phyloP scores from a whole-genome alignment of 1,139 yeast species.

The Candida sanyaensis region DNA sequence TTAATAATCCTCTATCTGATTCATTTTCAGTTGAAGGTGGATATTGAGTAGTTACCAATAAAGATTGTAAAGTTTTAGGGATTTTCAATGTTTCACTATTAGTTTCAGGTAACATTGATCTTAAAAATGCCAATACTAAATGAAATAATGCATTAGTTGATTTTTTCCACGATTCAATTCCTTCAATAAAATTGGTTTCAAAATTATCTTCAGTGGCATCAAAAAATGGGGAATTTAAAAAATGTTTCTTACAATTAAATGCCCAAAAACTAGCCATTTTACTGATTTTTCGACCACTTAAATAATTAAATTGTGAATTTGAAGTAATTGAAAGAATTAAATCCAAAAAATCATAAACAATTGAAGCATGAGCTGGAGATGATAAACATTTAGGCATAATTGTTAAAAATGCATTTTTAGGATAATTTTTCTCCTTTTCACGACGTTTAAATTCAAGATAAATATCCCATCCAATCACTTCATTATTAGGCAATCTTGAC shows the following conservation, averaged over 20 bases:
- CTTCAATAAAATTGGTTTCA: slow-evolving; percentile 61
- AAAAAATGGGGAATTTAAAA: slow-evolving; percentile 32
- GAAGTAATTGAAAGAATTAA: slow-evolving; percentile 77
- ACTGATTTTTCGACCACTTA: slow-evolving; percentile 79
- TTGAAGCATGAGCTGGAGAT: slow-evolving; percentile 86
- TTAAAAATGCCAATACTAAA: slow-evolving; percentile 69
- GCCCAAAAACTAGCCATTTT: slow-evolving; percentile 92
- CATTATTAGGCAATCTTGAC: slow-evolving; percentile 80
- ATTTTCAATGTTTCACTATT: slow-evolving; percentile 56
- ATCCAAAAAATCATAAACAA: slow-evolving; percentile 85
- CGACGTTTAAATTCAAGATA: slow-evolving; percentile 67
- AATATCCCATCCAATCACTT: slow-evolving; percentile 84
- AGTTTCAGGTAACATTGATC: slow-evolving; percentile 76
- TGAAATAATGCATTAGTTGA: slow-evolving; percentile 89
- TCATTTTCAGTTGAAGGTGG: slow-evolving; percentile 58
- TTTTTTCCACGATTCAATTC: slow-evolving; percentile 74
- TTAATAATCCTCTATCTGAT: slow-evolving; percentile 25
- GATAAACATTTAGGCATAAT: slow-evolving; percentile 83
- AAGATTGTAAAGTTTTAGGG: slow-evolving; percentile 64
- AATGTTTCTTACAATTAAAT: slow-evolving; percentile 41
- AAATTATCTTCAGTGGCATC: slow-evolving; percentile 39
- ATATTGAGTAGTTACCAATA: slow-evolving; percentile 62
- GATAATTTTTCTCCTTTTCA: slow-evolving; percentile 65
- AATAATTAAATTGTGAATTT: slow-evolving; percentile 75
- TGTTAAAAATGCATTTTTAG: slow-evolving; percentile 72